phyloP scores from a whole-genome alignment of 352 stramenopile genomes.

The Phytophthora boehmeriae region DNA sequence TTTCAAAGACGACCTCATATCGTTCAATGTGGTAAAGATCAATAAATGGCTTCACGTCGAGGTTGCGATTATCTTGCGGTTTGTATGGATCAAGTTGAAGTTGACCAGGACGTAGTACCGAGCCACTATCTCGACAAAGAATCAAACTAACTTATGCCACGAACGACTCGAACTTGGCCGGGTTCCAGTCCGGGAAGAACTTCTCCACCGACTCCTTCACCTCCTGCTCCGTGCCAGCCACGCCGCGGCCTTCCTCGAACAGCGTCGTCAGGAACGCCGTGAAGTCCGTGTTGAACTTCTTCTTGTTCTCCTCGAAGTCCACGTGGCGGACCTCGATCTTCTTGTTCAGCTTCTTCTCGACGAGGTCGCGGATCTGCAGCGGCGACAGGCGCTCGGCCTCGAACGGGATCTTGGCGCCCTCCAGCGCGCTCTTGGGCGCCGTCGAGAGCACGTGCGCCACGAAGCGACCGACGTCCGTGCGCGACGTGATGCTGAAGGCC shows the following conservation, averaged over 20 bases:
- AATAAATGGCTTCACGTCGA: too few species aligned
- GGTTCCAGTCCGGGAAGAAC: not conserved
- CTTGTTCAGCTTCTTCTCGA: slow-evolving; percentile 18
- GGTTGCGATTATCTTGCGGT: too few species aligned
- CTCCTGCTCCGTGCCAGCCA: slow-evolving; percentile 12
- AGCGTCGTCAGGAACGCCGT: slow-evolving; percentile 13
- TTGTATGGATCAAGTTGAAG: too few species aligned
- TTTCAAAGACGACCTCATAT: too few species aligned
- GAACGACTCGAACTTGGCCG: not conserved
- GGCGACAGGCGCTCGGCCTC: slow-evolving; percentile 10
- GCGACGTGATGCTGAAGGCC: slow-evolving; percentile 16
- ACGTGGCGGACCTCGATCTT: slow-evolving; percentile 17
- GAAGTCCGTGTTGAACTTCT: slow-evolving; percentile 11
- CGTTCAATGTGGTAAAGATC: too few species aligned
- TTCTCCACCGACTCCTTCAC: slow-evolving; percentile 7
- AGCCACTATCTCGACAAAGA: too few species aligned
- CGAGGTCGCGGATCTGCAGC: slow-evolving; percentile 10
- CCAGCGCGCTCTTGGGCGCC: slow-evolving; percentile 5
- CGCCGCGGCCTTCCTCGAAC: slow-evolving; percentile 16
- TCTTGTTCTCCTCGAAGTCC: slow-evolving; percentile 21
- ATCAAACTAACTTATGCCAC: not conserved
- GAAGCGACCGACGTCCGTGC: slow-evolving; percentile 9
- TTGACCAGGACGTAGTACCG: too few species aligned
- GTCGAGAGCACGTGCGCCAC: slow-evolving; percentile 5
- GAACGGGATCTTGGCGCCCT: slow-evolving; percentile 11